Base-by-base conservation (phyloP, 441 rosid species). In the Gossypium schwendimanii region DNA sequence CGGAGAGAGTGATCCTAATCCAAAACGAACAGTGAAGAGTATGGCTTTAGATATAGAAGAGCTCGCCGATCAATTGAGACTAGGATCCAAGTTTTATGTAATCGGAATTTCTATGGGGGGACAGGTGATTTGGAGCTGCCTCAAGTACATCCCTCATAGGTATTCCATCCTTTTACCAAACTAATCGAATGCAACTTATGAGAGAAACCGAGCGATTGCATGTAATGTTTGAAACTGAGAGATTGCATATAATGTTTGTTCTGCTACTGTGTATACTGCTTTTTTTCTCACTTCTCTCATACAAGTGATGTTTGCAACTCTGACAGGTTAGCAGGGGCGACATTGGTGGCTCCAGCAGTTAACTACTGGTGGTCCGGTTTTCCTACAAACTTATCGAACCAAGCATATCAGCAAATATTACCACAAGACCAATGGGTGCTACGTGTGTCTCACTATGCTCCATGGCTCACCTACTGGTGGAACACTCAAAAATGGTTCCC, bases 401-500 rank as follows among this genome's bases (percentile, higher is more conserved):
- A 83, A 79, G 87, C 79, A 15, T 83, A 63, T 75, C 4, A 71
- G 61, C 70, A 66, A 69, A 80, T 74, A 71, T 45, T 77, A 2
- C 75, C 47, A 24, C 71, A 18, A 24, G 88, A 85, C 14, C 87
- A 78, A 67, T 87, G 88, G 91, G 68, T 82, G 0, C 52, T 79
- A n/a, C 80, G 87, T 58, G 82, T 85, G 65, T 76, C 81, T 73
- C 91, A 83, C 41, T 82, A 87, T 58, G 57, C 61, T 9, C 83
- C 90, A 10, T 87, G 88, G 90, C 83, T 87, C 21, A 70, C 81
- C 53, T 70, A 83, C 63, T 87, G 91, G 91, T 87, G 88, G 88
- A 82, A 83, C 75, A 85, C 86, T 59, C 91, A 83, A 63, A 85
- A 83, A 47, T 80, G 79, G 87, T 83, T 85, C 70, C 84, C 86